These are phyloP conservation scores for Sclerospora graminicola DNA, from an alignment of 352 stramenopile species.

Conservation along the genomic window DNA sequence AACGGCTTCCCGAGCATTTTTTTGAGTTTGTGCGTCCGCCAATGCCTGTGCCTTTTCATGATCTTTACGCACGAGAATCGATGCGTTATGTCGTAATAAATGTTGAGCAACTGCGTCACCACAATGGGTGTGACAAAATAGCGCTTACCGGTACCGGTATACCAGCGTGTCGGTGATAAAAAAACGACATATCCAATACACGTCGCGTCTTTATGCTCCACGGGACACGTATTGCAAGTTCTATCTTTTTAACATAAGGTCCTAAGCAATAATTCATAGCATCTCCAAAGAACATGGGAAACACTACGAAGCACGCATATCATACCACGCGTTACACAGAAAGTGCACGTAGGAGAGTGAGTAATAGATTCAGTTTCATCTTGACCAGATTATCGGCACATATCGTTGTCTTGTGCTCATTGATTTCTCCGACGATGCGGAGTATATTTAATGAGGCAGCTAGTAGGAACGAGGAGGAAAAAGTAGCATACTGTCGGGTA, in stretches of 20 bases:
- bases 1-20: constrained; percentile 52
- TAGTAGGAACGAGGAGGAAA: too few relatives aligned
- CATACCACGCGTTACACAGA: too few relatives aligned
- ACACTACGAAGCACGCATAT: too few relatives aligned
- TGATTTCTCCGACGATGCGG: too few relatives aligned
- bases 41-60: too few relatives aligned
- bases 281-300: constrained; percentile 69
- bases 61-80: constrained; percentile 56
- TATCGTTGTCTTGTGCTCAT: too few relatives aligned
- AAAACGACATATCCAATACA: constrained; percentile 73
- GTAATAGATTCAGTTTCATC: too few relatives aligned
- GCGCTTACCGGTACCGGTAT: too few relatives aligned
- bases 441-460: too few relatives aligned
- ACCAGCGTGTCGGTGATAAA: constrained; percentile 80
- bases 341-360: too few relatives aligned
- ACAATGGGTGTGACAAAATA: constrained; percentile 85
- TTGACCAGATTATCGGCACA: too few relatives aligned
- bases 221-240: constrained; percentile 47
- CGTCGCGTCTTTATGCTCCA: constrained; percentile 47
- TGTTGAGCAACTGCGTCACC: constrained; percentile 76
- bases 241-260: constrained; percentile 70
- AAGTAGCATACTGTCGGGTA: too few relatives aligned
- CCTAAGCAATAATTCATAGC: constrained; percentile 84
- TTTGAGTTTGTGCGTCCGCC: constrained; percentile 56
- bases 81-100: constrained; percentile 56